A percentile compares a stretch with the other conserved stretches of the same genome.
Evolutionary conservation across 345 rosid species (phyloP).

Genomic region (Stellera chamaejasme): DNA sequence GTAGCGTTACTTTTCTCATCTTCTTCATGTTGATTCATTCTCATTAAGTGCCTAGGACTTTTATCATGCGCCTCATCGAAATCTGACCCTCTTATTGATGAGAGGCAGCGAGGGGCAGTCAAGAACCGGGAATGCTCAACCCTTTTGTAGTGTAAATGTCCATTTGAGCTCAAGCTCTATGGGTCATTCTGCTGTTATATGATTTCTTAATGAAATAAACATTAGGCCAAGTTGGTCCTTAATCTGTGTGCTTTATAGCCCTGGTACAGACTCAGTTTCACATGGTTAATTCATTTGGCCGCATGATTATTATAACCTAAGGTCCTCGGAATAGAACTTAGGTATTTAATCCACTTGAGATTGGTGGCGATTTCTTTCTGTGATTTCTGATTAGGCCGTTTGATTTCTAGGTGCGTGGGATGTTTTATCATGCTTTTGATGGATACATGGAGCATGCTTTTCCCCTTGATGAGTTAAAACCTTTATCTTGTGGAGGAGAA

Average conservation of each 20-base stretch:
- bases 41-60: too few species aligned
- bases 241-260: too few species aligned
- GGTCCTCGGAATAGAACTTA: background rate
- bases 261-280: too few species aligned
- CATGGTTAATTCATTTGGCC: background rate
- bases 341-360: background rate
- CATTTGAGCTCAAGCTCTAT: too few species aligned
- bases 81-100: too few species aligned
- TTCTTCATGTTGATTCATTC: too few species aligned
- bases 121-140: too few species aligned
- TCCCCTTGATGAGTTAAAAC: conserved; percentile 87
- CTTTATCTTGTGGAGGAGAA: conserved; percentile 87
- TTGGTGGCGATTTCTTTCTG: background rate
- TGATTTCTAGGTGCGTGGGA: conserved; percentile 61
- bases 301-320: background rate
- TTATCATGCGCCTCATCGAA: too few species aligned
- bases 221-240: too few species aligned
- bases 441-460: conserved; percentile 97
- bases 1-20: too few species aligned
- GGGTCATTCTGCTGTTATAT: background rate
- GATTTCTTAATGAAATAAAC: background rate
- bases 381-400: background rate
- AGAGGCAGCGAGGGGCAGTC: too few species aligned
- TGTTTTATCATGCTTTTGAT: conserved; percentile 97
- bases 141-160: too few species aligned